phyloP scores from a whole-genome alignment of 352 stramenopile species.

The Phytophthora vignae region DNA sequence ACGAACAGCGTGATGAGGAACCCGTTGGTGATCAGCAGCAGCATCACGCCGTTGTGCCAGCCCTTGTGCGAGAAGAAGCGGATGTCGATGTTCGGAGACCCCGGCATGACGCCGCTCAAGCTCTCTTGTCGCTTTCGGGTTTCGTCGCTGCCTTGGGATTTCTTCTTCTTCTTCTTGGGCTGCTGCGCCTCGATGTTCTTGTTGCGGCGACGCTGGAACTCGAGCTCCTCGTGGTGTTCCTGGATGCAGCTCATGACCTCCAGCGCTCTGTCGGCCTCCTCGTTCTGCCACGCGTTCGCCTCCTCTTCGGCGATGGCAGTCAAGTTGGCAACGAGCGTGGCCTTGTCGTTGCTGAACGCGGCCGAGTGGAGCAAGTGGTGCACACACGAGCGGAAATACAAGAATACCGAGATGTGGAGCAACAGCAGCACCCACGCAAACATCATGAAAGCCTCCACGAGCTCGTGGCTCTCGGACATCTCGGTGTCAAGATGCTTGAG shows the following conservation, averaged over 20 bases:
- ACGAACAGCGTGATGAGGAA: conserved; percentile 67
- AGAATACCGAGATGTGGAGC: conserved; percentile 45
- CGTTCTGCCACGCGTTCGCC: conserved; percentile 24
- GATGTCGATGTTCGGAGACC: conserved; percentile 26
- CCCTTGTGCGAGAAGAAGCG: conserved; percentile 68
- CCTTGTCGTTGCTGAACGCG: conserved; percentile 31
- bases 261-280: conserved; percentile 33
- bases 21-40: conserved; percentile 69
- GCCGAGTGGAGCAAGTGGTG: conserved; percentile 22
- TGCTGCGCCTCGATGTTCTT: conserved; percentile 7
- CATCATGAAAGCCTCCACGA: conserved; percentile 49
- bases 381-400: conserved; percentile 46
- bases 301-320: conserved; percentile 29
- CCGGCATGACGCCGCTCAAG: conserved; percentile 22
- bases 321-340: conserved; percentile 28
- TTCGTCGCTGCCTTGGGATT: not conserved
- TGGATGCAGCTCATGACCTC: conserved; percentile 35
- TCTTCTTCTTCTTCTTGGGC: not conserved
- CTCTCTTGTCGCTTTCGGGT: conserved; percentile 8
- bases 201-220: conserved; percentile 24
- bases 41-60: conserved; percentile 68
- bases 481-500: conserved; percentile 33
- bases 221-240: conserved; percentile 36
- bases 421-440: conserved; percentile 47
- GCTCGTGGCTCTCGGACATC: conserved; percentile 31